Evolutionary conservation across 345 rosid species (phyloP).

Genomic region (Camelina hispida): DNA sequence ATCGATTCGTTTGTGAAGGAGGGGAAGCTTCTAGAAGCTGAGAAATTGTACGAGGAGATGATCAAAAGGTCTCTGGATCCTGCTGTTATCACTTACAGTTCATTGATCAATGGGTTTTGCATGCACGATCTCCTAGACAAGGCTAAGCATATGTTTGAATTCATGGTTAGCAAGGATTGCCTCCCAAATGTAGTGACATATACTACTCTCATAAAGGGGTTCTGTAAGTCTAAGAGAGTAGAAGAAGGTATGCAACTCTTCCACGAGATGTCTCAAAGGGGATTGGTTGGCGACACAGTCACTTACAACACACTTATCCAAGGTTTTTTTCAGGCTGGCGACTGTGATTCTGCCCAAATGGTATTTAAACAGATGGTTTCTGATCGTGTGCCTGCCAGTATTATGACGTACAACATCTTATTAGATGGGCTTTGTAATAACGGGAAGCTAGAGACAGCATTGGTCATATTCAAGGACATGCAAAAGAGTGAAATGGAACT

Average conservation of each 20-base stretch:
- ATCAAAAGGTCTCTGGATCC: not conserved
- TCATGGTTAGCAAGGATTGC: not conserved
- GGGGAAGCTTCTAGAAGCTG: not conserved
- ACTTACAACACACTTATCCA: not conserved
- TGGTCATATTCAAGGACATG: not conserved
- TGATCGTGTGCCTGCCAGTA: not conserved
- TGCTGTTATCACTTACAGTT: accelerated
- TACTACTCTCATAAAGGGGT: not conserved
- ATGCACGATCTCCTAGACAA: not conserved
- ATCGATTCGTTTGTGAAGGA: not conserved
- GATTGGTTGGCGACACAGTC: not conserved
- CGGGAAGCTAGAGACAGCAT: not conserved
- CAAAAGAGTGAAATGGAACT: constrained; percentile 13
- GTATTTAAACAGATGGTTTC: not conserved
- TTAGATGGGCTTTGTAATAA: not conserved
- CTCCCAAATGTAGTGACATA: not conserved
- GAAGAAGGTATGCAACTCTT: not conserved
- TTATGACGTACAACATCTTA: not conserved
- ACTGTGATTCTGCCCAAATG: not conserved
- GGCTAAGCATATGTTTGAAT: not conserved
- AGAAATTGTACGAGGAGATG: not conserved
- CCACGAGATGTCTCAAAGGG: not conserved
- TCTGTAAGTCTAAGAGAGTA: not conserved
- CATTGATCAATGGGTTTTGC: not conserved
- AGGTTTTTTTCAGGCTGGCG: not conserved